Base-by-base conservation (phyloP, 208 protist genomes). In the Lotmaria passim region DNA sequence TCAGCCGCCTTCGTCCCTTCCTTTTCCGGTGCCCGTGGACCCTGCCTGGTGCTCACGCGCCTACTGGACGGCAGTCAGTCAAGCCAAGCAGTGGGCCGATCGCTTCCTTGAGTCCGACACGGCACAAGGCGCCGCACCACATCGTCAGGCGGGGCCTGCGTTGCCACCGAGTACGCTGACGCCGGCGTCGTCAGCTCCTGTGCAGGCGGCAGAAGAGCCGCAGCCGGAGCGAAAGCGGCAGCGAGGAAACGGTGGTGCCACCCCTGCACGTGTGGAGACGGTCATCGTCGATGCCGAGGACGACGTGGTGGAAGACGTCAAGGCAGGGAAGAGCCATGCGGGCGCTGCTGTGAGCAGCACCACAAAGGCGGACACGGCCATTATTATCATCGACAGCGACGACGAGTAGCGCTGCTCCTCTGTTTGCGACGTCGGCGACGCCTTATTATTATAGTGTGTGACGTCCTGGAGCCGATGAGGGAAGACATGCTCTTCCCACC, bases 11-110 rank as follows among this genome's bases (percentile, higher is more conserved):
- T 39, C 53, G 34, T 3, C n/a, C 10, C 12, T 10, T 3, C 28
- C 1, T 19, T 15, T 36, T 12, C 10, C 3, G 15, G 50, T 28
- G 53, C 38, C 38, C 12, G 56, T 61, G 24, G 38, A 61, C 51
- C 31, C 61, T 24, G 33, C 52, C 19, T 68, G 70, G 64, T 73
- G 66, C 57, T 41, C 51, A 17, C 58, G 65, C 8, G 61, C 73
- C 14, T 91, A 86, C 58, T 87, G 77, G 68, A 87, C 85, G 0
- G 80, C 79, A 19, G 26, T 83, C 0, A 56, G 74, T 17, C 73
- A 86, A 23, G 81, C 82, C 36, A 71, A 77, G 23, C 50, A 39
- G 19, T 81, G 55, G 43, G 30, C 59, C 10, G 33, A 55, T 14
- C 28, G 8, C 15, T 55, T 55, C 12, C 17, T 28, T 30, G 4